Evolutionary conservation across 305 asterid genomes (phyloP).

Genomic region (Andrographis paniculata): DNA sequence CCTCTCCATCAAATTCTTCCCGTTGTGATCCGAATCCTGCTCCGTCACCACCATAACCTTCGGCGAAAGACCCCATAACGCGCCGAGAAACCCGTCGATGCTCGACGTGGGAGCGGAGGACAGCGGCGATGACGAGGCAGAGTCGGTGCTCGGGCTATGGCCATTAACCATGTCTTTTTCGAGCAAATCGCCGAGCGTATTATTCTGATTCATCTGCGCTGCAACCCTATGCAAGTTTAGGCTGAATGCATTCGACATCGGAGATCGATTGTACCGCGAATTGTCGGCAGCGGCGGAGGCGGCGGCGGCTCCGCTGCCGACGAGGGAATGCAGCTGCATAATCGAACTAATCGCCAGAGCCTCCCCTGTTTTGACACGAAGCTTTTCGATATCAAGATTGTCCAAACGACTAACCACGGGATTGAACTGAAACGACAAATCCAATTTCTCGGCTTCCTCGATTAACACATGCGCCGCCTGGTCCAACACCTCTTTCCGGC

Average conservation of each 20-base stretch:
- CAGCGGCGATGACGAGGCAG: constrained; percentile 41
- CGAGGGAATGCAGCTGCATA: constrained; percentile 59
- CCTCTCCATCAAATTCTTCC: constrained; percentile 45
- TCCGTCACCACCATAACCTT: constrained; percentile 52
- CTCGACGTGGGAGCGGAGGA: constrained; percentile 23
- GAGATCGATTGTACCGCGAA: too few relatives aligned
- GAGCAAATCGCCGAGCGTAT: constrained; percentile 38
- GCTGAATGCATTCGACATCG: constrained; percentile 21
- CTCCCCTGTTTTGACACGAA: constrained; percentile 89
- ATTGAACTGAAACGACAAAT: constrained; percentile 81
- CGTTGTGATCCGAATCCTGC: constrained; percentile 54
- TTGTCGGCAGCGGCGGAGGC: constrained; percentile 25
- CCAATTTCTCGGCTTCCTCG: constrained; percentile 77
- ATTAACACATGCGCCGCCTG: constrained; percentile 65
- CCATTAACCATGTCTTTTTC: constrained; percentile 34
- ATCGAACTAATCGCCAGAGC: constrained; percentile 74
- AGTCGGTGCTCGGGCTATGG: constrained; percentile 34
- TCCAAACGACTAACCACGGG: constrained; percentile 59
- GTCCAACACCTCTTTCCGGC: constrained; percentile 53
- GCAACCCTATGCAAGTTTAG: constrained; percentile 35
- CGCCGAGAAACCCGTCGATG: constrained; percentile 34
- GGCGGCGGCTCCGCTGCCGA: constrained; percentile 40
- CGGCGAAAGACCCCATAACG: constrained; percentile 45
- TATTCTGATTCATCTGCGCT: constrained; percentile 29
- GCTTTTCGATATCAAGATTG: constrained; percentile 51